Evolutionary conservation across 2,329 filamentous ascomycete genomes (phyloP).

Genomic region (Fusarium bactridioides): DNA sequence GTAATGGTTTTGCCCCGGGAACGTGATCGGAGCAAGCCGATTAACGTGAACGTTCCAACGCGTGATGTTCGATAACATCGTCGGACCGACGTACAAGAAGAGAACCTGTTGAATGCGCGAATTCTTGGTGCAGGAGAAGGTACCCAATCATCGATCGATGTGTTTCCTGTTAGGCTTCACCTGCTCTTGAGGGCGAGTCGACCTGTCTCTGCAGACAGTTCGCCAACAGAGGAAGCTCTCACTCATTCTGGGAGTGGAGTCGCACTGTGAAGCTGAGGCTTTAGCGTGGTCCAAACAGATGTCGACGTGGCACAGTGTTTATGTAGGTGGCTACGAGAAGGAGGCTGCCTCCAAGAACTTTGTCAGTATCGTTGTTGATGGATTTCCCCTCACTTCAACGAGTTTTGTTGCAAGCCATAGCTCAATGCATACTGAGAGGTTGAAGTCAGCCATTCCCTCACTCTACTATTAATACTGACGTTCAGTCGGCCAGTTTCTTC

Average conservation of each 20-base stretch:
- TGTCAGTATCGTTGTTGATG: not conserved
- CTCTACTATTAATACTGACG: not conserved
- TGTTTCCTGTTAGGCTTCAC: slow-evolving; percentile 13
- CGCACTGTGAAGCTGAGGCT: slow-evolving; percentile 21
- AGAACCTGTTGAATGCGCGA: not conserved
- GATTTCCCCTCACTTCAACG: not conserved
- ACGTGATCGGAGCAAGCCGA: slow-evolving; percentile 19
- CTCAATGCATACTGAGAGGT: not conserved
- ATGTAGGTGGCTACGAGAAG: not conserved
- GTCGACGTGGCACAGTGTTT: slow-evolving; percentile 26
- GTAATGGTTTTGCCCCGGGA: not conserved
- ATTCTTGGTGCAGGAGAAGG: not conserved
- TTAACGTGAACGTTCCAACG: not conserved
- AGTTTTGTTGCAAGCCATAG: not conserved
- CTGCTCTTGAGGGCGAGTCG: not conserved
- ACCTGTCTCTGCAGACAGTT: not conserved
- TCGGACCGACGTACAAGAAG: slow-evolving; percentile 11
- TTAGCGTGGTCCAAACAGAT: not conserved
- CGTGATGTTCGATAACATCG: slow-evolving; percentile 10
- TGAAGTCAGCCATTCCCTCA: not conserved
- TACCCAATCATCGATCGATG: slow-evolving; percentile 10
- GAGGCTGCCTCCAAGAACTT: not conserved
- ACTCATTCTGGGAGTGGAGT: not conserved
- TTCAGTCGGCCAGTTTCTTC: not conserved
- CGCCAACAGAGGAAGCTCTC: not conserved